Conservation (phyloP, 2,329 filamentous ascomycete species). For the Fusarium sp. region DNA sequence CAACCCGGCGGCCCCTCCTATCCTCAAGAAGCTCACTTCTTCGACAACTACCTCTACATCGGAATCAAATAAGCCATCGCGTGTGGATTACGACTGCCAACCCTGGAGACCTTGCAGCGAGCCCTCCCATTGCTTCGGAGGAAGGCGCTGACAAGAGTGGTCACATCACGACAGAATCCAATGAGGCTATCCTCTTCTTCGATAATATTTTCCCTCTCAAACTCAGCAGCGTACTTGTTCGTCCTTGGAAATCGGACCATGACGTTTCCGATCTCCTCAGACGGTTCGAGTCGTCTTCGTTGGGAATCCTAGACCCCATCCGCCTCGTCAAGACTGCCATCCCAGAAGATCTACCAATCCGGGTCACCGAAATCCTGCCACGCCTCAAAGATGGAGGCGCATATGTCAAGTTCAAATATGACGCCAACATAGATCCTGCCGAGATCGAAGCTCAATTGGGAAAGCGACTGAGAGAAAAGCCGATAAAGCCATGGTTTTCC, state of each 20-base stretch:
- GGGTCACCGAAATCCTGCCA: constrained; percentile 84
- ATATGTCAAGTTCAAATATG: constrained; percentile 84
- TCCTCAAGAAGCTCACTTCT: constrained; percentile 16
- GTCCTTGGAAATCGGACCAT: constrained; percentile 60
- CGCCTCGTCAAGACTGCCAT: constrained; percentile 70
- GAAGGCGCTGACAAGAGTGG: constrained; percentile 74
- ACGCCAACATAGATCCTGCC: constrained; percentile 52
- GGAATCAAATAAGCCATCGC: constrained; percentile 5
- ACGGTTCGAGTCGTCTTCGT: constrained; percentile 62
- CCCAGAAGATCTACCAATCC: constrained; percentile 70
- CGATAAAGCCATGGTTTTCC: constrained; percentile 90
- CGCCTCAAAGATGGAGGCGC: constrained; percentile 91
- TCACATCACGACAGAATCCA: constrained; percentile 79
- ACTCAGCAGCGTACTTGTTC: constrained; percentile 62
- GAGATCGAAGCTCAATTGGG: constrained; percentile 66
- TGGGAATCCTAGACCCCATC: constrained; percentile 64
- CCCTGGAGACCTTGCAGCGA: constrained; percentile 14
- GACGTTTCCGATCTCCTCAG: constrained; percentile 63
- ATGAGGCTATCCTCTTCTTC: constrained; percentile 89
- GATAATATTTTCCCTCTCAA: constrained; percentile 90
- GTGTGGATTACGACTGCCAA: constrained; percentile 43
- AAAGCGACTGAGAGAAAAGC: constrained; percentile 72
- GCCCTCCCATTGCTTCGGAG: constrained; percentile 26
- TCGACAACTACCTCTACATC: constrained; percentile 5
- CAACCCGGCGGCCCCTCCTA: constrained; percentile 38